Evolutionary conservation across 164 flowering plant species (phyloP), one percentile per base, ranked within the genome.

Genomic region (Aristolochia californica): DNA sequence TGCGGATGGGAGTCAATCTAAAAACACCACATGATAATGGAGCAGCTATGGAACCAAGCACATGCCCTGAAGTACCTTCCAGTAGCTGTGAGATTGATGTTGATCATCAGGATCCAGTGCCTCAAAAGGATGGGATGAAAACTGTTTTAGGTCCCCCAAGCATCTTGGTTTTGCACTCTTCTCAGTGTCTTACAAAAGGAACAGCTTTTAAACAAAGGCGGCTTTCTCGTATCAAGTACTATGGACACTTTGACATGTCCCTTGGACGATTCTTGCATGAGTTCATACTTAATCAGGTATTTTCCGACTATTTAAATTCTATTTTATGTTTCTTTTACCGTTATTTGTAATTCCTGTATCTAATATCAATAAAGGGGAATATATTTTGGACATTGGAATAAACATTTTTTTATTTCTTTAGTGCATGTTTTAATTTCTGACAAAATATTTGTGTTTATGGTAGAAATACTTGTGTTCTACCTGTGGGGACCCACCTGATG

Each of bases 151-250:
- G 85, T 63, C 75, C 85, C 44, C 83, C 84, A 64, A 83, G 95
- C 70, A 84, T 94, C 48, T 77, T 90, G 78, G 84, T 87, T 73
- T 69, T 84, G 75, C 74, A 75, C 80, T 90, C 96, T 43, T 72
- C 80, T 52, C 76, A 78, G 34, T 83, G 80, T 77, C 69, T 81
- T 27, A 65, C 60, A 13, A 79, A 65, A 24, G 91, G 88, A 58
- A 71, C 68, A 13, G 59, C 80, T 23, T 94, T 96, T 67, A 83
- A 85, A 73, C 83, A 83, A 59, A 77, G 78, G 66, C 88, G 71
- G 64, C 82, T 89, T 70, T 82, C 82, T 63, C 97, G 81, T 64
- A 83, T 94, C 66, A 84, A 74, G 77, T 94, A 84, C 74, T 94
- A 94, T 80, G 75, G 72, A 70, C 74, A 79, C 70, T 90, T 82